Conservation (phyloP, 1,139 yeast genomes). For the Saccharomyces hybrid region DNA sequence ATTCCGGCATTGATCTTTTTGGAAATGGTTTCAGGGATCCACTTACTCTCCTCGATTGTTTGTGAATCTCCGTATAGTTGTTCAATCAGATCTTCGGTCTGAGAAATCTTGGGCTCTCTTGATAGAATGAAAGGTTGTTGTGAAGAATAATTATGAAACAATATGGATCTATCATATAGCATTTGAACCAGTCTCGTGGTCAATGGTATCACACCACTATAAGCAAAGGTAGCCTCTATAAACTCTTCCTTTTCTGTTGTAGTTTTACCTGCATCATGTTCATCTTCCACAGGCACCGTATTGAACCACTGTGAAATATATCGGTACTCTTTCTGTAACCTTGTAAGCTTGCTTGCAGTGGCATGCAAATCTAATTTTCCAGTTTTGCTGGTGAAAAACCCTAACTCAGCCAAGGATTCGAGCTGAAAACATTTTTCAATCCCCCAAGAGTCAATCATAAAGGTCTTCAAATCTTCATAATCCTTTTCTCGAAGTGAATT, state of each 20-base stretch:
- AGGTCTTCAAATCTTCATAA: conserved; percentile 20
- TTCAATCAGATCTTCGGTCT: conserved; percentile 20
- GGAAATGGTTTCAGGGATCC: conserved; percentile 22
- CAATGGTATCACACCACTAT: conserved; percentile 31
- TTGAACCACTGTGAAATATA: conserved; percentile 22
- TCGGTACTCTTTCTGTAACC: conserved; percentile 16
- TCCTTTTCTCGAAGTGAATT: conserved; percentile 27
- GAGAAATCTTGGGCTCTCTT: conserved; percentile 18
- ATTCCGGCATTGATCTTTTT: conserved; percentile 5
- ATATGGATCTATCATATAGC: conserved; percentile 24
- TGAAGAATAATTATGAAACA: conserved; percentile 21
- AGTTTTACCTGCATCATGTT: conserved; percentile 7
- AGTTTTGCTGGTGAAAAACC: conserved; percentile 17
- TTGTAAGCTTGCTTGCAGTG: conserved; percentile 4
- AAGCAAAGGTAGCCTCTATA: conserved; percentile 24
- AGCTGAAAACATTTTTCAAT: conserved; percentile 21
- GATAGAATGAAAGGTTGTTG: conserved; percentile 30
- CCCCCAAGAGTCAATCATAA: conserved; percentile 27
- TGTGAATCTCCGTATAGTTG: conserved; percentile 19
- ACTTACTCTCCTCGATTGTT: conserved; percentile 12
- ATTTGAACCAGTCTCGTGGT: conserved; percentile 25
- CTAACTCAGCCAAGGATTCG: conserved; percentile 19
- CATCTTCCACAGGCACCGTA: conserved; percentile 21
- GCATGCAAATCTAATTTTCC: conserved; percentile 2
- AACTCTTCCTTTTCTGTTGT: conserved; percentile 14